Percentiles rank a stretch among this genome's conserved stretches.
phyloP scores from a whole-genome alignment of 768 basidiomycete genomes.

The Suillus luteus region DNA sequence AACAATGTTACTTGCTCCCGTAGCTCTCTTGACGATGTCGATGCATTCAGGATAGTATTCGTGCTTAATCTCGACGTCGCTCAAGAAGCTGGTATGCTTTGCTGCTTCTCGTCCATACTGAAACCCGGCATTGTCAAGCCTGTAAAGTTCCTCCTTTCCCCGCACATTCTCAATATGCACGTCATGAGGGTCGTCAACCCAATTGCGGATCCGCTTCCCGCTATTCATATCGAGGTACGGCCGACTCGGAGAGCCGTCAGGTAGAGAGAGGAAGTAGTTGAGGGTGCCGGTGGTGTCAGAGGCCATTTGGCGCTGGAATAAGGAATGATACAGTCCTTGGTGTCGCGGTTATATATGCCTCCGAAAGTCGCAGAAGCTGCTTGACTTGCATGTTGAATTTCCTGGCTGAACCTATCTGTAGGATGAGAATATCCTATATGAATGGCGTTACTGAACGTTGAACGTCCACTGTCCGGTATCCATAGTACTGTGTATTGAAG shows the following conservation, averaged over 20 bases:
- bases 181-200: not conserved
- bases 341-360: not conserved
- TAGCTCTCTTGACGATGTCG: not conserved
- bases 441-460: not conserved
- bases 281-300: conserved; percentile 21
- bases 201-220: not conserved
- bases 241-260: conserved; percentile 18
- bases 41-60: not conserved
- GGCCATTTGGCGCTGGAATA: not conserved
- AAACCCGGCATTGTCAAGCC: not conserved
- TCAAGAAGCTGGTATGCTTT: not conserved
- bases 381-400: no score
- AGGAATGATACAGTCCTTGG: not conserved
- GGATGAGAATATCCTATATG: not conserved
- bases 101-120: no score
- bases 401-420: not conserved
- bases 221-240: not conserved
- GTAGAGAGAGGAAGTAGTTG: conserved; percentile 22
- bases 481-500: no score
- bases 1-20: not conserved
- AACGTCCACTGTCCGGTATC: no score
- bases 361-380: not conserved
- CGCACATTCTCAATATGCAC: not conserved
- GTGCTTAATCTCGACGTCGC: not conserved
- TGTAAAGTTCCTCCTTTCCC: not conserved